Evolutionary conservation across 202 grass and related monocot genomes (phyloP).

Genomic region (Schoenoplectus triqueter): DNA sequence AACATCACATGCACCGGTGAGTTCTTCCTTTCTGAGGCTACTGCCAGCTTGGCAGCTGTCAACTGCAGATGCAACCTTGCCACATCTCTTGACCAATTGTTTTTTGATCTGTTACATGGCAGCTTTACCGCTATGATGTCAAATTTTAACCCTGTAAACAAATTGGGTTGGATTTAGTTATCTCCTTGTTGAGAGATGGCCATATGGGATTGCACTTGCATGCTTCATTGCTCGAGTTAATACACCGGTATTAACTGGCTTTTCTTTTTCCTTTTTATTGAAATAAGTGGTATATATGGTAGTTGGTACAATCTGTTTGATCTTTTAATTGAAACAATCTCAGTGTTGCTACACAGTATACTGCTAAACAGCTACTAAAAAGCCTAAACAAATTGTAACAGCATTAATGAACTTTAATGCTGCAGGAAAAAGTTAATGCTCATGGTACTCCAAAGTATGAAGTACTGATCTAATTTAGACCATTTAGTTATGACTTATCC

Average conservation of each 20-base stretch:
- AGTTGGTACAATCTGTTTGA: no score
- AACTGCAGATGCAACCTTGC: constrained; percentile 82
- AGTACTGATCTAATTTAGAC: no score
- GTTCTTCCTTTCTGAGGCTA: constrained; percentile 8
- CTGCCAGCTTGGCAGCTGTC: constrained; percentile 68
- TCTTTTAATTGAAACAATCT: background rate
- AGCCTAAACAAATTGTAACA: background rate
- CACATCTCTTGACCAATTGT: constrained; percentile 64
- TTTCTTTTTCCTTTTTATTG: background rate
- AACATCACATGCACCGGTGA: constrained; percentile 46
- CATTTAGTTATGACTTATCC: background rate
- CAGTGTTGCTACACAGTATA: background rate
- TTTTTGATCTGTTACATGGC: constrained; percentile 44
- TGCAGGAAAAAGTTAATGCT: background rate
- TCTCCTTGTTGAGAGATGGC: background rate
- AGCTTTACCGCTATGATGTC: constrained; percentile 85
- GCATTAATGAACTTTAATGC: background rate
- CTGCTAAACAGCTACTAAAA: background rate
- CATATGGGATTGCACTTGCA: background rate
- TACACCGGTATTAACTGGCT: background rate
- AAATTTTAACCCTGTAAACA: constrained; percentile 38
- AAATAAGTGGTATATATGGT: background rate
- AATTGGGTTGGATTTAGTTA: background rate
- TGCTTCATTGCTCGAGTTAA: background rate
- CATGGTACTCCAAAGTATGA: no score